Conservation (phyloP, 2,329 filamentous ascomycete genomes). For the Diaporthe destruens region DNA sequence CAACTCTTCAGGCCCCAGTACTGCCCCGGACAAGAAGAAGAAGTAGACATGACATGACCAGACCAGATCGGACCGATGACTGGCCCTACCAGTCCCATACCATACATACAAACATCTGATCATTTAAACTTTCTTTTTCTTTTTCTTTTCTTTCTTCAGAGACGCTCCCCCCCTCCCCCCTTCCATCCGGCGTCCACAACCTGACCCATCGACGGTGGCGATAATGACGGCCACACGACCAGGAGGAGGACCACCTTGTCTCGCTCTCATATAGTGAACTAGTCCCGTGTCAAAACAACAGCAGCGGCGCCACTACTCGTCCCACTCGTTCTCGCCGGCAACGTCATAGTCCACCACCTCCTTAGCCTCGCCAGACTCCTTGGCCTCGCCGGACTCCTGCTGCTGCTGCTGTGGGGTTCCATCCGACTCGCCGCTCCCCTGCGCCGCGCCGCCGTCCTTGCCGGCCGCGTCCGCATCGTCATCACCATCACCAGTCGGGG, state of each 20-base stretch:
- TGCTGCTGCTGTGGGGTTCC: not conserved
- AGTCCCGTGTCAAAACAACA: not conserved
- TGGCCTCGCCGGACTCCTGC: slow-evolving; percentile 4
- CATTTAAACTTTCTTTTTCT: no score
- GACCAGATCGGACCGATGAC: not conserved
- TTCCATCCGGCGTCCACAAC: no score
- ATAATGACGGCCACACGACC: no score
- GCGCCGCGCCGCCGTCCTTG: slow-evolving; percentile 23
- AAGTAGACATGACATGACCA: not conserved
- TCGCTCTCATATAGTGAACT: no score
- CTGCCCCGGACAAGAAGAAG: not conserved
- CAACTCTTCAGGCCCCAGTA: not conserved
- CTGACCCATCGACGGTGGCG: no score
- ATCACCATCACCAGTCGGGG: slow-evolving; percentile 24
- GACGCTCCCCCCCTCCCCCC: no score
- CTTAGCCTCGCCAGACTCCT: slow-evolving; percentile 12
- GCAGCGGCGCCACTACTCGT: slow-evolving; percentile 34
- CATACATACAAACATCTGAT: not conserved
- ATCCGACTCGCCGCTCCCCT: not conserved
- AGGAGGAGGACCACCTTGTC: no score
- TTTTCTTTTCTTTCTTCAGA: no score
- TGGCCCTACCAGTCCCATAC: not conserved
- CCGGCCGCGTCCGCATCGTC: slow-evolving; percentile 44
- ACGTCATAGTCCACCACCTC: slow-evolving; percentile 68
- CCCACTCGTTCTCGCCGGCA: slow-evolving; percentile 64